Base-by-base conservation (phyloP, 352 stramenopile species). In the Pythium monospermum region DNA sequence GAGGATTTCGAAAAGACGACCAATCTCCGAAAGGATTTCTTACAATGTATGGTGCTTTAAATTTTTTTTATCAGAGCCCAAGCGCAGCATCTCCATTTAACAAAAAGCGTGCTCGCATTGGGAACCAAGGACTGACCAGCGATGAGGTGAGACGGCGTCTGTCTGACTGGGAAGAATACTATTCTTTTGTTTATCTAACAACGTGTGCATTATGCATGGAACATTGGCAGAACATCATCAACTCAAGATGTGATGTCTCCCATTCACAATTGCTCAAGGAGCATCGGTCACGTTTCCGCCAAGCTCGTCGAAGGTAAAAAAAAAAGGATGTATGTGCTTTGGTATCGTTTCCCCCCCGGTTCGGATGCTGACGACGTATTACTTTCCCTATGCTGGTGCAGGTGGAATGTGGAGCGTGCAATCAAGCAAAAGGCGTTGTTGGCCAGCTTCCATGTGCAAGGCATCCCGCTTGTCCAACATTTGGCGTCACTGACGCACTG, bases 221-320 rank as follows among this genome's bases (percentile, higher is more conserved):
- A n/a, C n/a, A n/a, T n/a, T n/a, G n/a, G 31, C 59, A 89, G 71
- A 54, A 73, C 11, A 84, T 89, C 12, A 64, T 89, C 36, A 89
- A 89, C 57, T 85, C 78, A 7, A 69, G 75, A 7, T 78, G 69
- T 46, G 69, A 89, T 43, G 28, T 76, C 31, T 65, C 71, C 11
- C 76, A 78, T 30, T 78, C 68, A 23, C 66, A 85, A 21, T 58
- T 89, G 26, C 63, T 89, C 25, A 76, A 80, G 44, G 75, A 89
- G 57, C 78, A 89, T 55, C 71, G 78, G 18, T 67, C 61, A 36
- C 78, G 69, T 6, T 87, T 83, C 41, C 75, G 75, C 35, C 63
- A 64, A 43, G 70, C 76, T 27, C 76, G 76, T 35, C 61, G 69
- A 62, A 69, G 73, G 78, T 87, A 30, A 2, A 49, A 41, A 4